Percentiles rank a stretch among this genome's conserved stretches.
phyloP scores from a whole-genome alignment of 2,329 filamentous ascomycete species.

The Calonectria crousiana region DNA sequence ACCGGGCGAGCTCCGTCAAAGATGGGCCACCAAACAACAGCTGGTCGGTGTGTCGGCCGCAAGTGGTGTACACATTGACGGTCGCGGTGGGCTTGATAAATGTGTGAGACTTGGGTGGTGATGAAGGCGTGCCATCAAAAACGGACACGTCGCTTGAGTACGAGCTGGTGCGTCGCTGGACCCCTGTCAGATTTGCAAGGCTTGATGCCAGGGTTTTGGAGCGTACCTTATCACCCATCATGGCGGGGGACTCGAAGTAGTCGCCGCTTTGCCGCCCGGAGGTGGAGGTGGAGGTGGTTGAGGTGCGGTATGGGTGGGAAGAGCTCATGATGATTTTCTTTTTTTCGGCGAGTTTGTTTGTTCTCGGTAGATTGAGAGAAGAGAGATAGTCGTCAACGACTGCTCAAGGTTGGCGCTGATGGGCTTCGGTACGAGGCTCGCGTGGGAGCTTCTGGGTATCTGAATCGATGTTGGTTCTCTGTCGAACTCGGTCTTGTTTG shows the following conservation, averaged over 20 bases:
- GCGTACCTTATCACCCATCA: slow-evolving; percentile 42
- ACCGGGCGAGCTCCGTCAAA: slow-evolving; percentile 57
- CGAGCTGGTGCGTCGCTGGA: slow-evolving; percentile 44
- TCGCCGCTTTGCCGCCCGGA: slow-evolving; percentile 36
- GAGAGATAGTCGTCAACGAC: not conserved
- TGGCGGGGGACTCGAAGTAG: slow-evolving; percentile 38
- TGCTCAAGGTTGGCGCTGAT: not conserved
- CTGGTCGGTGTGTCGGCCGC: slow-evolving; percentile 67
- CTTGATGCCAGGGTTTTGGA: not conserved
- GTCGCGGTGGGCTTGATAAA: slow-evolving; percentile 54
- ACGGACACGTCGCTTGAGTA: slow-evolving; percentile 46
- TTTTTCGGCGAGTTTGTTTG: slow-evolving; percentile 3
- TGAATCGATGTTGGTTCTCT: not conserved
- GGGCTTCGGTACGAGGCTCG: not conserved
- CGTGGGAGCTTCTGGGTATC: not conserved
- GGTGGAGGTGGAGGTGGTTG: slow-evolving; percentile 30
- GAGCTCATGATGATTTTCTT: slow-evolving; percentile 19
- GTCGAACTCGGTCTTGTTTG: not conserved
- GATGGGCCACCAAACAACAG: slow-evolving; percentile 64
- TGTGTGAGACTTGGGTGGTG: slow-evolving; percentile 48
- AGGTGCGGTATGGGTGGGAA: slow-evolving; percentile 24
- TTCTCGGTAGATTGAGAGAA: not conserved
- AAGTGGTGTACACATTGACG: slow-evolving; percentile 66
- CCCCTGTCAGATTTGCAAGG: slow-evolving; percentile 34
- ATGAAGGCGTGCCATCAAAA: slow-evolving; percentile 39